phyloP scores from a whole-genome alignment of 768 basidiomycete species.

The Panaeolus cyanescens region DNA sequence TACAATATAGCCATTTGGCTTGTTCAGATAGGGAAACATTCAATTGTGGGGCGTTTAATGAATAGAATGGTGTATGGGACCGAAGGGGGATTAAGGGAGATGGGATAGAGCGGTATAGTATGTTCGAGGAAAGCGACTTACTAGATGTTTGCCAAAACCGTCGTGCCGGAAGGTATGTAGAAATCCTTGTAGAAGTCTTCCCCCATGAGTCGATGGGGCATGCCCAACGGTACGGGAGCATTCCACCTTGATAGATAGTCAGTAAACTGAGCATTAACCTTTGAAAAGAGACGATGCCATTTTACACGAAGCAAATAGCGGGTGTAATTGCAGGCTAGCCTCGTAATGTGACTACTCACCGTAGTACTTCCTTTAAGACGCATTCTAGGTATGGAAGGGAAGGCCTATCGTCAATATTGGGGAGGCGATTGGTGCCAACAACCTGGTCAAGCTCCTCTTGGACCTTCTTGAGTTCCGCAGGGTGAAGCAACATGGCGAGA shows the following conservation, averaged over 20 bases:
- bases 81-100: background rate
- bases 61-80: background rate
- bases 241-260: slow-evolving; percentile 38
- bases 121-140: slow-evolving; percentile 21
- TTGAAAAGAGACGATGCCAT: background rate
- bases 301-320: background rate
- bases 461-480: slow-evolving; percentile 46
- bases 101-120: background rate
- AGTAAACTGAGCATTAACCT: slow-evolving; percentile 1
- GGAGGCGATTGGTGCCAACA: slow-evolving; percentile 46
- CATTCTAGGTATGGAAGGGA: slow-evolving; percentile 50
- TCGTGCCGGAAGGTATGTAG: slow-evolving; percentile 47
- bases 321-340: background rate
- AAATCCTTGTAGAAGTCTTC: slow-evolving; percentile 51
- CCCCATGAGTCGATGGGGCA: slow-evolving; percentile 54
- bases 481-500: slow-evolving; percentile 56
- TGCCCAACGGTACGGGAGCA: slow-evolving; percentile 48
- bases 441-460: slow-evolving; percentile 55
- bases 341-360: slow-evolving; percentile 29
- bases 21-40: background rate
- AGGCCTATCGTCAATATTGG: slow-evolving; percentile 43
- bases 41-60: background rate
- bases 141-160: slow-evolving; percentile 46
- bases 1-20: background rate
- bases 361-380: slow-evolving; percentile 47